Conservation (phyloP, 148 eudicot species). For the Chenopodium suecicum region DNA sequence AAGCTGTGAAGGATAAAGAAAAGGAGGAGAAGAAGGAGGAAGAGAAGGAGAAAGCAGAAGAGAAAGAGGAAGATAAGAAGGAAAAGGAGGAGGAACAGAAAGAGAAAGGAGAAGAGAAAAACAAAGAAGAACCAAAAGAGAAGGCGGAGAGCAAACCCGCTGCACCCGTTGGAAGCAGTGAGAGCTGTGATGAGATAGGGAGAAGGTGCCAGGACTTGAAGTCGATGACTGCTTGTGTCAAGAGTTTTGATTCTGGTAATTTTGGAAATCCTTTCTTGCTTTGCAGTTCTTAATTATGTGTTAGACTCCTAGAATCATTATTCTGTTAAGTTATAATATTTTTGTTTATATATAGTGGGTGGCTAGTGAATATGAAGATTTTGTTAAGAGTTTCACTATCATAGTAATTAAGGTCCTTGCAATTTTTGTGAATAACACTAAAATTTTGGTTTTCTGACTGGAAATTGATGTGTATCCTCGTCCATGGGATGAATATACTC, state of each 20-base stretch:
- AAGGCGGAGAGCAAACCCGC: slow-evolving; percentile 19
- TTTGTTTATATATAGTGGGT: background rate
- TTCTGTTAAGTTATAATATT: background rate
- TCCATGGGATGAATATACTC: background rate
- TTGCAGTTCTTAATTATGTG: background rate
- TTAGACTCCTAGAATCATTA: background rate
- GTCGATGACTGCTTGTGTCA: slow-evolving; percentile 52
- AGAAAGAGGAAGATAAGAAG: background rate
- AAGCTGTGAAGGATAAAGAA: slow-evolving; percentile 1
- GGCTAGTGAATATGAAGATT: background rate
- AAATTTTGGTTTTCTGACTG: background rate
- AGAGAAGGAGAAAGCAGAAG: background rate
- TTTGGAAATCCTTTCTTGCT: slow-evolving; percentile 16
- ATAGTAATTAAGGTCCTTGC: background rate
- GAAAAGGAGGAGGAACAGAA: background rate
- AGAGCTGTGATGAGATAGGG: slow-evolving; percentile 42
- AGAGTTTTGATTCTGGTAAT: slow-evolving; percentile 40
- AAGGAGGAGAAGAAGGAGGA: background rate
- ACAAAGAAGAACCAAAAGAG: slow-evolving; percentile 3
- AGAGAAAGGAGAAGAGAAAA: background rate
- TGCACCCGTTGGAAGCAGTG: slow-evolving; percentile 13
- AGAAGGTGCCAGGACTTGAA: slow-evolving; percentile 36
- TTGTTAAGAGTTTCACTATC: background rate
- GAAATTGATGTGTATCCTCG: background rate
- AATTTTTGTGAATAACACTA: background rate